Conservation (phyloP, 2,329 filamentous ascomycete genomes). For the Epichloe gansuensis region DNA sequence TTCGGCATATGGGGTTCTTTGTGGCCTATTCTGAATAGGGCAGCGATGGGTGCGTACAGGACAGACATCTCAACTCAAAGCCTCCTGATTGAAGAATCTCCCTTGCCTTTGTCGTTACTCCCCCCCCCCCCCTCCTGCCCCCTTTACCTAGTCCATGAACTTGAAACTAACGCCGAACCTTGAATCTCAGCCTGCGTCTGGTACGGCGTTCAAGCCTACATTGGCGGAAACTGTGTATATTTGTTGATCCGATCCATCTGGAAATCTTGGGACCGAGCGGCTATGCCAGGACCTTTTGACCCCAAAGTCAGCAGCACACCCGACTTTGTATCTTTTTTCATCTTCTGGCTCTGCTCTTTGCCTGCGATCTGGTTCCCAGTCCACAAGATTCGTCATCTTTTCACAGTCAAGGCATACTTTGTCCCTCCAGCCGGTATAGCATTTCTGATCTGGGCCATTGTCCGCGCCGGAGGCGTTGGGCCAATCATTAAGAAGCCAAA, state of each 20-base stretch:
- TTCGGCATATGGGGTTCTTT: constrained; percentile 84
- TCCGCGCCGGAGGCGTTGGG: constrained; percentile 69
- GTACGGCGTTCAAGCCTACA: constrained; percentile 79
- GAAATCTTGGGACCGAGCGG: constrained; percentile 47
- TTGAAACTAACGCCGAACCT: neutral
- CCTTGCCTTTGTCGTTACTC: neutral
- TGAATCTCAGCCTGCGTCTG: constrained; percentile 57
- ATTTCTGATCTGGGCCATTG: constrained; percentile 79
- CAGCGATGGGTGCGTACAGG: constrained; percentile 50
- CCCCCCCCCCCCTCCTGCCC: no score
- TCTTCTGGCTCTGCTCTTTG: constrained; percentile 72
- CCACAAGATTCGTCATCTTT: constrained; percentile 76
- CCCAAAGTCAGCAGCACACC: constrained; percentile 55
- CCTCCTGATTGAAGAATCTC: neutral
- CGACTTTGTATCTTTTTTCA: constrained; percentile 68
- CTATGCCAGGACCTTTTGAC: constrained; percentile 55
- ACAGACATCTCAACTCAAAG: neutral
- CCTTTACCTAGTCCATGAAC: no score
- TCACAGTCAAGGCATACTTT: constrained; percentile 78
- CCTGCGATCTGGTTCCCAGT: constrained; percentile 85
- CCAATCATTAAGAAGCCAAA: constrained; percentile 63
- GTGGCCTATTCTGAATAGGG: constrained; percentile 81
- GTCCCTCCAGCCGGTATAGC: constrained; percentile 73
- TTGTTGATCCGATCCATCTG: constrained; percentile 83
- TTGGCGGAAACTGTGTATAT: constrained; percentile 73